A percentile compares a stretch with the other conserved stretches of the same genome.
Evolutionary conservation across 257 asterid species (phyloP).

Genomic region (Henckelia pumila): DNA sequence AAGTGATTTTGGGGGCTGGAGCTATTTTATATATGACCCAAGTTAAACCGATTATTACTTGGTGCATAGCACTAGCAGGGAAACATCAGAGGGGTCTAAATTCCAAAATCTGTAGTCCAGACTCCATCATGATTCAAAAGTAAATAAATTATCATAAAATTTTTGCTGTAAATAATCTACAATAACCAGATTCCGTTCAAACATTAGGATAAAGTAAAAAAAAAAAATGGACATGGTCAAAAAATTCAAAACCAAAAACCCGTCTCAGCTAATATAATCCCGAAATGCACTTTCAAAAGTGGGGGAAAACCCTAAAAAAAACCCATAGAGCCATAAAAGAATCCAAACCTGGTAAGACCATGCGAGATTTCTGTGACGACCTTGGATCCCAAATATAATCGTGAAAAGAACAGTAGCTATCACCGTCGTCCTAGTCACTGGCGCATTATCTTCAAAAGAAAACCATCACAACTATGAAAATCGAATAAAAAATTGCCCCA

Average conservation of each 20-base stretch:
- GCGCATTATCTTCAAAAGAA: slow-evolving; percentile 72
- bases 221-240: not conserved
- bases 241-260: not conserved
- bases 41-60: not conserved
- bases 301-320: slow-evolving; percentile 7
- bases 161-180: not conserved
- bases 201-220: not conserved
- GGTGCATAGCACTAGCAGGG: not conserved
- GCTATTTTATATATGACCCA: not conserved
- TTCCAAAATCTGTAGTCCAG: not conserved
- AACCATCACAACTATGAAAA: not conserved
- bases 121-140: slow-evolving; percentile 8
- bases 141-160: not conserved
- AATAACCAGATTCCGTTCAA: not conserved
- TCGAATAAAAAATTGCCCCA: not conserved
- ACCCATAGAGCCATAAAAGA: not conserved
- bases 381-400: slow-evolving; percentile 81
- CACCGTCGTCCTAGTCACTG: slow-evolving; percentile 70
- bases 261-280: not conserved
- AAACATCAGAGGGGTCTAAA: not conserved
- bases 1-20: not conserved
- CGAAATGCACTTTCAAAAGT: slow-evolving; percentile 5
- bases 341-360: slow-evolving; percentile 79
- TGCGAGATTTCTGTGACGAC: slow-evolving; percentile 62
- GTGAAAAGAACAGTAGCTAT: slow-evolving; percentile 84